phyloP scores from a whole-genome alignment of 1,284 basidiomycete species.

The Malassezia vespertilionis region DNA sequence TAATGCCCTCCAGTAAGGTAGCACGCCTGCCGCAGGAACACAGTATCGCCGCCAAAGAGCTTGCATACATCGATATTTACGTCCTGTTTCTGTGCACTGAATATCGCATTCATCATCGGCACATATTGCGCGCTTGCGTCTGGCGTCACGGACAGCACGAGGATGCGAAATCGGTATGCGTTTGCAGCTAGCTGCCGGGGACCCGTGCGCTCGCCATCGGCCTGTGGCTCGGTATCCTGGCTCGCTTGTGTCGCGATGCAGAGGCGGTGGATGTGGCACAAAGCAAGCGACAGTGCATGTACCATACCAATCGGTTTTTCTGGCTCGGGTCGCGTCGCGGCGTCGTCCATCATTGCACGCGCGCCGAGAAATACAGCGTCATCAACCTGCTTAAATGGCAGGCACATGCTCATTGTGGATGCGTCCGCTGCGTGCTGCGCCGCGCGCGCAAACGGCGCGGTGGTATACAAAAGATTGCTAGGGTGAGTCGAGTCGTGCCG shows the following conservation, averaged over 20 bases:
- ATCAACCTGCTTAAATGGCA: slow-evolving; percentile 31
- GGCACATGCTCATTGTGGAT: neutral
- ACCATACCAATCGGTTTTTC: slow-evolving; percentile 8
- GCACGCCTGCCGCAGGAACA: slow-evolving; percentile 93
- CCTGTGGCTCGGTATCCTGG: neutral
- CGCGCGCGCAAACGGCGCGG: slow-evolving; percentile 20
- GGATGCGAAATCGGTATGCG: slow-evolving; percentile 54
- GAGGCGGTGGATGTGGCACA: slow-evolving; percentile 16
- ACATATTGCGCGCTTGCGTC: slow-evolving; percentile 80
- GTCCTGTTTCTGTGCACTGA: slow-evolving; percentile 93
- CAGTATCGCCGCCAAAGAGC: slow-evolving; percentile 74
- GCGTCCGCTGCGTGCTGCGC: slow-evolving; percentile 1
- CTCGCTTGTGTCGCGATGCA: neutral
- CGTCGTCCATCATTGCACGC: slow-evolving; percentile 3
- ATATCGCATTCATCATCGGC: slow-evolving; percentile 97
- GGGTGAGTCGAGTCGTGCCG: neutral
- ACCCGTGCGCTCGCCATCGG: neutral
- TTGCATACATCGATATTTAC: slow-evolving; percentile 93
- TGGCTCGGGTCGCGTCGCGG: neutral
- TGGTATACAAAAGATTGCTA: slow-evolving; percentile 25
- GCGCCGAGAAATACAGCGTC: slow-evolving; percentile 31
- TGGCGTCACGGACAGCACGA: slow-evolving; percentile 82
- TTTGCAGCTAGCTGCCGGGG: neutral
- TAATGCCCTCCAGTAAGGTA: slow-evolving; percentile 91
- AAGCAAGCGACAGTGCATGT: slow-evolving; percentile 12